A percentile compares a stretch with the other conserved stretches of the same genome.
Evolutionary conservation across 2,329 filamentous ascomycete species (phyloP).

Genomic region (Pseudocercospora ulei): DNA sequence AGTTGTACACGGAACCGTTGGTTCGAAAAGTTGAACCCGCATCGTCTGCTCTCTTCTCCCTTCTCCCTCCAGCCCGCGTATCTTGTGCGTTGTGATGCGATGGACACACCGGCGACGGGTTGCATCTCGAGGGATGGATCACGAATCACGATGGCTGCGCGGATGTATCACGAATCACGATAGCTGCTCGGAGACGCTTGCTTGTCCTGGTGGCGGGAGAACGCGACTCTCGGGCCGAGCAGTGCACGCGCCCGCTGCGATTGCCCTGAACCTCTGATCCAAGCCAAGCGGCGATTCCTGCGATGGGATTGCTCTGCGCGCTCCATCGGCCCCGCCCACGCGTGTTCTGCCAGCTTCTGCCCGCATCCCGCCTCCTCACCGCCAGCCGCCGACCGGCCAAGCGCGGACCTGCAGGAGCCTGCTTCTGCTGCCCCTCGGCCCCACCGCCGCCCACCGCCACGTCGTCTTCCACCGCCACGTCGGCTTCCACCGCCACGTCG

Average conservation of each 20-base stretch:
- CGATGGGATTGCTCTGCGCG: no score
- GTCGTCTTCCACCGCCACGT: conserved; percentile 1
- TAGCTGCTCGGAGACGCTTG: conserved; percentile 2
- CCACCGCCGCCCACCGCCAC: conserved; percentile 2
- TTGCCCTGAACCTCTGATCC: no score
- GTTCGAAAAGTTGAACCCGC: conserved; percentile 1
- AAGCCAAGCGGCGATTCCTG: no score
- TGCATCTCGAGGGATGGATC: neutral
- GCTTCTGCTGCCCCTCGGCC: conserved; percentile 2
- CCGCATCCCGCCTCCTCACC: conserved; percentile 2
- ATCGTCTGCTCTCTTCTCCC: neutral
- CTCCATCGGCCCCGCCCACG: no score
- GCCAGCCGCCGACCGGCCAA: conserved; percentile 1
- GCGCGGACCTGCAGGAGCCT: conserved; percentile 8
- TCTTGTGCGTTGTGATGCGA: neutral
- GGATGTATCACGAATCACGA: neutral
- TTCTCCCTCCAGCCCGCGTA: neutral
- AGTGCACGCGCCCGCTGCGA: neutral
- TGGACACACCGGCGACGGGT: neutral
- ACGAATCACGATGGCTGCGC: neutral
- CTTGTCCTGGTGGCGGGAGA: no score
- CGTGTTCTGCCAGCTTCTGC: no score
- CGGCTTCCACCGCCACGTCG: conserved; percentile 1
- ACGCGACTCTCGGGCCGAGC: conserved; percentile 4
- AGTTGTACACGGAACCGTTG: conserved; percentile 7